Conservation (phyloP, 2,329 filamentous ascomycete genomes). For the Penicillium freii region DNA sequence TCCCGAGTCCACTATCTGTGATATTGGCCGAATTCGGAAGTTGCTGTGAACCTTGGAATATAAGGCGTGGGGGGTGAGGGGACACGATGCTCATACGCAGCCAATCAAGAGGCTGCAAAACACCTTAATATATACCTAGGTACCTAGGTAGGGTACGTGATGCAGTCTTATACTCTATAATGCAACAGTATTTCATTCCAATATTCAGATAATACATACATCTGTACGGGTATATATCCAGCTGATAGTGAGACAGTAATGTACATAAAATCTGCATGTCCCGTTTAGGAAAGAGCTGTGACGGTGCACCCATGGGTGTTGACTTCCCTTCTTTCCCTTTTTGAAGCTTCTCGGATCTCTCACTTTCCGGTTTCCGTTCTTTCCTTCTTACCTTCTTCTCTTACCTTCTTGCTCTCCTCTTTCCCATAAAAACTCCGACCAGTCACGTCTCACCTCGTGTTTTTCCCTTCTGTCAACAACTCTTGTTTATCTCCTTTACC, state of each 20-base stretch:
- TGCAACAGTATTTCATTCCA: no score
- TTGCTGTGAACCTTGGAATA: not conserved
- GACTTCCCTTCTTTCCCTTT: not conserved
- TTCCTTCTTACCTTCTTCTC: not conserved
- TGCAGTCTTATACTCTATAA: no score
- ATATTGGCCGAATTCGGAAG: not conserved
- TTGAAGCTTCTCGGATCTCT: no score
- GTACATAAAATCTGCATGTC: not conserved
- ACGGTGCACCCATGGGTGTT: not conserved
- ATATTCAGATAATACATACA: not conserved
- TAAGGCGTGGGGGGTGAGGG: not conserved
- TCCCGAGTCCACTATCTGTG: not conserved
- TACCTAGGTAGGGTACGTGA: not conserved
- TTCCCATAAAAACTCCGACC: not conserved
- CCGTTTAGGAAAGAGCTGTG: not conserved
- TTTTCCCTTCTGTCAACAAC: not conserved
- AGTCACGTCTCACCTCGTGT: not conserved
- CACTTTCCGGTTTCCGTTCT: no score
- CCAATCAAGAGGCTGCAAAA: not conserved
- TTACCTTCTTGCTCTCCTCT: no score
- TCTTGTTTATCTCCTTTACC: not conserved
- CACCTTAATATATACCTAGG: not conserved
- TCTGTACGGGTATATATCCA: no score
- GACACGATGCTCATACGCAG: not conserved
- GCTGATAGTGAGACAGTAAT: no score